Evolutionary conservation across 2,329 filamentous ascomycete genomes (phyloP).

Genomic region (Paracoccidioides brasiliensis): DNA sequence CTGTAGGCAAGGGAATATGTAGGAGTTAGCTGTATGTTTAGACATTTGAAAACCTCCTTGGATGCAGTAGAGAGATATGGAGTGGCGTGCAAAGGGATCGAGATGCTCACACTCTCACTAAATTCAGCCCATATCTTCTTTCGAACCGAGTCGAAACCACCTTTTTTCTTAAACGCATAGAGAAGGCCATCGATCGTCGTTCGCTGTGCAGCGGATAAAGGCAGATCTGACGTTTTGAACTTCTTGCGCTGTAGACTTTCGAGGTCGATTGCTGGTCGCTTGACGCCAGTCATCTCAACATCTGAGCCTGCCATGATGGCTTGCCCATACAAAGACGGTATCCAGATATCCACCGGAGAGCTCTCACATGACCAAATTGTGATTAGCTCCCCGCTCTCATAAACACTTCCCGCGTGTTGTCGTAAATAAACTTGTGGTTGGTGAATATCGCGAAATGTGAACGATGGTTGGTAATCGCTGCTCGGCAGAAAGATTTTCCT

Average conservation of each 20-base stretch:
- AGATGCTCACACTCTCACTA: conserved; percentile 36
- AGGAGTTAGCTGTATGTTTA: neutral
- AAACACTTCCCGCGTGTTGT: neutral
- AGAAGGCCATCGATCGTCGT: conserved; percentile 47
- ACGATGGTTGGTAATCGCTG: neutral
- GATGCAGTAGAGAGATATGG: neutral
- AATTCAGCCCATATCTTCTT: conserved; percentile 49
- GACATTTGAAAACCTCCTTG: neutral
- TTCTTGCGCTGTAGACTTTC: conserved; percentile 32
- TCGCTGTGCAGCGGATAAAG: conserved; percentile 45
- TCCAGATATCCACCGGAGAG: neutral
- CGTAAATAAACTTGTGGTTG: neutral
- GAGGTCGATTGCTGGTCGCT: conserved; percentile 21
- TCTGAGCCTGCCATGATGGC: conserved; percentile 21
- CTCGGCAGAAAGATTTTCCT: conserved; percentile 2
- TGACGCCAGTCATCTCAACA: conserved; percentile 16
- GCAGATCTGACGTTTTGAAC: conserved; percentile 48
- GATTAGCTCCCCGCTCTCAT: neutral
- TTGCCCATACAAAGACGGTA: neutral
- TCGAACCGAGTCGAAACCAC: conserved; percentile 49
- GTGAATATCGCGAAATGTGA: neutral
- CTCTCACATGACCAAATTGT: neutral
- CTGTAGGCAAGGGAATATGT: conserved; percentile 19
- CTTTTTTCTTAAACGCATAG: conserved; percentile 53
- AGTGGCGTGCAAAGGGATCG: neutral